Percentiles rank a stretch among this genome's conserved stretches.
These are phyloP conservation scores for Dactylellina sp. DNA, from an alignment of 2,329 filamentous ascomycete species.

Conservation along the genomic window DNA sequence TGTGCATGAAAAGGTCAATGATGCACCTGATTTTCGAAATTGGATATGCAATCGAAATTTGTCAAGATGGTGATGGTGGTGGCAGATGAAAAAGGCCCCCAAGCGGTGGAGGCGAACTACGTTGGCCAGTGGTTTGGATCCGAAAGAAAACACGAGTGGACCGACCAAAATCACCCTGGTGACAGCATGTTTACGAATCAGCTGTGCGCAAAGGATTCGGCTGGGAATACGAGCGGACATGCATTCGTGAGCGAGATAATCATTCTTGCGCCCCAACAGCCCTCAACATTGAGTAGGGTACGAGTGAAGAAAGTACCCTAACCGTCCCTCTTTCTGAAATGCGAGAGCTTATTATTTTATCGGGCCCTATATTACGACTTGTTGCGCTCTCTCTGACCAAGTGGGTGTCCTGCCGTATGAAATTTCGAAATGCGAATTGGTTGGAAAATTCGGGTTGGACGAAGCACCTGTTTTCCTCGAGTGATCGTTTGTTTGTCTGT, in stretches of 20 bases:
- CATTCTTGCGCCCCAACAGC: neutral
- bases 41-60: conserved; percentile 1
- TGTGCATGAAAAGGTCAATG: conserved; percentile 12
- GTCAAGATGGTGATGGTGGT: too few relatives aligned
- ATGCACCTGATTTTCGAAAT: conserved; percentile 1
- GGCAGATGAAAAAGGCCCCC: neutral
- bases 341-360: conserved; percentile 27
- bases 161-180: neutral
- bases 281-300: neutral
- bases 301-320: too few relatives aligned
- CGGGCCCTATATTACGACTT: conserved; percentile 5
- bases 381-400: neutral
- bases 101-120: neutral
- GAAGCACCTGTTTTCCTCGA: too few relatives aligned
- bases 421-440: conserved; percentile 29
- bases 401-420: conserved; percentile 34
- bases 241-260: conserved; percentile 11
- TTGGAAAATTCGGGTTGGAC: conserved; percentile 11
- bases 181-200: conserved; percentile 1
- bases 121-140: neutral
- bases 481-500: conserved; percentile 4
- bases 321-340: conserved; percentile 2
- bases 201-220: conserved; percentile 1
- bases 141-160: neutral
- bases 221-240: conserved; percentile 41